Evolutionary conservation across 202 grass and related monocot species (phyloP).

Genomic region (Brachypodium distachyon): DNA sequence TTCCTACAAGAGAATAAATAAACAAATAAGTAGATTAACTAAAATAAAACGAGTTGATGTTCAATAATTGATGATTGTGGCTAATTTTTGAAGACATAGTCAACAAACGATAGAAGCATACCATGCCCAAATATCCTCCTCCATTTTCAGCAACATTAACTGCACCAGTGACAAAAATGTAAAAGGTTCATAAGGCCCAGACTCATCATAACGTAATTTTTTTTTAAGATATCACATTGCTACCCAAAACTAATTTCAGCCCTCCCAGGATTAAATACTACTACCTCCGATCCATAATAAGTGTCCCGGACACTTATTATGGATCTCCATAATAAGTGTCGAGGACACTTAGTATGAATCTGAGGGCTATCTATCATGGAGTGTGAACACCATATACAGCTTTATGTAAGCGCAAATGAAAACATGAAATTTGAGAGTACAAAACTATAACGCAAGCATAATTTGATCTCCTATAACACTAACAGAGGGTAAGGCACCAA

Average conservation of each 20-base stretch:
- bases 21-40: too few species aligned
- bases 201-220: background rate
- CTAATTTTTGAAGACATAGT: background rate
- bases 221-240: background rate
- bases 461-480: background rate
- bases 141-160: constrained; percentile 54
- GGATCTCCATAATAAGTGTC: too few species aligned
- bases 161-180: constrained; percentile 32
- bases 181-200: constrained; percentile 1
- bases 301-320: too few species aligned
- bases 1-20: constrained; percentile 11
- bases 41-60: background rate
- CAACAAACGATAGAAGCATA: constrained; percentile 29
- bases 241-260: constrained; percentile 3
- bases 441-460: background rate
- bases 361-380: background rate
- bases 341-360: too few species aligned
- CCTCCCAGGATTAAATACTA: background rate
- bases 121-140: constrained; percentile 73
- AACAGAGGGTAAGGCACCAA: background rate
- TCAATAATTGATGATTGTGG: background rate
- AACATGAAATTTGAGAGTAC: background rate
- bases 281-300: too few species aligned
- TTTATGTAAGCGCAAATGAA: background rate
- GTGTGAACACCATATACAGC: background rate